phyloP scores from a whole-genome alignment of 2,329 filamentous ascomycete species.

The Penicillium sp. region DNA sequence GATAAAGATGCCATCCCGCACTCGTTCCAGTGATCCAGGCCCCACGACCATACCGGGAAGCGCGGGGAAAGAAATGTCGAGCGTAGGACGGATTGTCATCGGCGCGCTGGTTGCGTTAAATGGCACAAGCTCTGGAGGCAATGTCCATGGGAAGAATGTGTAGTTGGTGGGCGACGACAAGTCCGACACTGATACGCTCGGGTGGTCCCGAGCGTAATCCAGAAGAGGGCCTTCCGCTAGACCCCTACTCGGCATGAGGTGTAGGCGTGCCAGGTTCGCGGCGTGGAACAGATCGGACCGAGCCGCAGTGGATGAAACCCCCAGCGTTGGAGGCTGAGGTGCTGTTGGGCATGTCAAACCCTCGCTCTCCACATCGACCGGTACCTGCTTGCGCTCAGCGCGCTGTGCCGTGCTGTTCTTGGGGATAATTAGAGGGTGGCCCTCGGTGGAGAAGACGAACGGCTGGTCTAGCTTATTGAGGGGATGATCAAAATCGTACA shows the following conservation, averaged over 20 bases:
- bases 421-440: constrained; percentile 86
- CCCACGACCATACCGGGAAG: constrained; percentile 40
- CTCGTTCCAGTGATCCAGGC: constrained; percentile 47
- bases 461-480: constrained; percentile 77
- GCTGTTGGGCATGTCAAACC: too few species aligned
- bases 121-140: constrained; percentile 67
- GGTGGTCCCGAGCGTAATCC: constrained; percentile 47
- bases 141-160: constrained; percentile 85
- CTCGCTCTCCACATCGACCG: too few species aligned
- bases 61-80: constrained; percentile 59
- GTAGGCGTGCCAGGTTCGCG: constrained; percentile 70
- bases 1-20: constrained; percentile 53
- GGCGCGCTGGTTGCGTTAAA: constrained; percentile 66
- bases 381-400: too few species aligned
- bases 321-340: constrained; percentile 46
- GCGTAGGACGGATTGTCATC: constrained; percentile 61
- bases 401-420: constrained; percentile 26
- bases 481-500: constrained; percentile 78
- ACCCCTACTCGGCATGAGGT: constrained; percentile 56
- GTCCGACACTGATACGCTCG: constrained; percentile 48
- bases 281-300: constrained; percentile 79
- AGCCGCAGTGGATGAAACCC: constrained; percentile 69
- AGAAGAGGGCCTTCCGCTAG: constrained; percentile 52
- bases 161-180: constrained; percentile 61
- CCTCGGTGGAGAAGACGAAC: constrained; percentile 92